phyloP scores from a whole-genome alignment of 495 filamentous ascomycete genomes.

The Xylaria bambusicola region DNA sequence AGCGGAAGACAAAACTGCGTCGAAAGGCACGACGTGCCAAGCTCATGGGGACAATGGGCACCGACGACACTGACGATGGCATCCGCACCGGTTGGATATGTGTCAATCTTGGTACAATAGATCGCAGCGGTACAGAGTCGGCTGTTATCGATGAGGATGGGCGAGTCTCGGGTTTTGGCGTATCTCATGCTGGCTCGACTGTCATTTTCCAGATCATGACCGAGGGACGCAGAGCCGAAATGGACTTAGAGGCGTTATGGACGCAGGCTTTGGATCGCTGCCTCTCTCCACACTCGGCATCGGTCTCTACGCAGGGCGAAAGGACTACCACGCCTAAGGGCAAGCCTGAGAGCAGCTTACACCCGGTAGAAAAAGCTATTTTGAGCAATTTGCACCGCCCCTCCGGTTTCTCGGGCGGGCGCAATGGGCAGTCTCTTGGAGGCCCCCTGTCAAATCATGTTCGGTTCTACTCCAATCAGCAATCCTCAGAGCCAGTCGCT shows the following conservation, averaged over 20 bases:
- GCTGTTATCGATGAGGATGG: slow-evolving; percentile 44
- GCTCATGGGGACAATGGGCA: slow-evolving; percentile 58
- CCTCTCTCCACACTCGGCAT: slow-evolving; percentile 33
- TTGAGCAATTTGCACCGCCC: slow-evolving; percentile 22
- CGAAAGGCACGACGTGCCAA: slow-evolving; percentile 77
- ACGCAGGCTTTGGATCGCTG: slow-evolving; percentile 49
- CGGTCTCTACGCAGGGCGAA: slow-evolving; percentile 26
- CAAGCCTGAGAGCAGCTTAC: slow-evolving; percentile 23
- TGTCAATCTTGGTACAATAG: slow-evolving; percentile 78
- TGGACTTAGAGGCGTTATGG: slow-evolving; percentile 86
- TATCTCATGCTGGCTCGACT: slow-evolving; percentile 52
- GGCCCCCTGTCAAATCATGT: slow-evolving; percentile 21
- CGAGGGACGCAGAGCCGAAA: slow-evolving; percentile 76
- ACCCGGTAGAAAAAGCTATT: slow-evolving; percentile 34
- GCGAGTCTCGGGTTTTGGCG: slow-evolving; percentile 76
- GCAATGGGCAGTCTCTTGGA: slow-evolving; percentile 19
- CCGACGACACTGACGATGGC: slow-evolving; percentile 67
- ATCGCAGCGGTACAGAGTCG: slow-evolving; percentile 47
- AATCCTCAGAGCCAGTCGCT: neutral
- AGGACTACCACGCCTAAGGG: slow-evolving; percentile 19
- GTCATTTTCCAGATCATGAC: slow-evolving; percentile 91
- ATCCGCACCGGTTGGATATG: slow-evolving; percentile 94
- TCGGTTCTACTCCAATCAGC: slow-evolving; percentile 26
- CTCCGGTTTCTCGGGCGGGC: neutral
- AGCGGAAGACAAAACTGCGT: slow-evolving; percentile 83